These are phyloP conservation scores for Pseudozyma sp. DNA, from an alignment of 1,284 basidiomycete species.

Conservation along the genomic window DNA sequence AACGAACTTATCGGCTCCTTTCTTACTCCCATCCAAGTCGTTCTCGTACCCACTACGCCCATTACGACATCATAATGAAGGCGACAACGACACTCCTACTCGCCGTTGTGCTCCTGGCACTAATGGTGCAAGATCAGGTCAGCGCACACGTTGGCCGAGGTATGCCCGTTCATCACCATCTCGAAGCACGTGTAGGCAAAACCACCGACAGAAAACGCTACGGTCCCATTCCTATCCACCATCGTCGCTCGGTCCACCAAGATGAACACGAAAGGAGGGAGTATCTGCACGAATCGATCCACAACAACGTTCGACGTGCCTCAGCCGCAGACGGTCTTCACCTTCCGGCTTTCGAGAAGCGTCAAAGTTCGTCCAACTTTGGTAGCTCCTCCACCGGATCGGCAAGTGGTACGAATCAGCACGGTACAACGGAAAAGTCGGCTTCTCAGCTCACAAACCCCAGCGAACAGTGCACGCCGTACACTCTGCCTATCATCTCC, in stretches of 20 bases:
- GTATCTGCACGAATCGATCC: constrained; percentile 16
- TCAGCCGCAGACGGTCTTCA: not conserved
- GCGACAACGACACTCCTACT: not conserved
- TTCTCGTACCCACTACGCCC: too few relatives aligned
- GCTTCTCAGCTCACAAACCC: constrained; percentile 24
- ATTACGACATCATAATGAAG: constrained; percentile 7
- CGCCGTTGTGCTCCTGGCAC: constrained; percentile 11
- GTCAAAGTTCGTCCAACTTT: not conserved
- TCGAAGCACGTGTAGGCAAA: constrained; percentile 6
- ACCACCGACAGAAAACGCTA: constrained; percentile 6
- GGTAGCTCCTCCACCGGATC: not conserved
- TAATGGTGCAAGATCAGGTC: constrained; percentile 9
- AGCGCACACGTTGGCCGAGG: constrained; percentile 14
- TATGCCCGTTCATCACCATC: constrained; percentile 14
- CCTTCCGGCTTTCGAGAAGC: not conserved
- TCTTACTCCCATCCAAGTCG: too few relatives aligned
- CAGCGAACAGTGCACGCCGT: constrained; percentile 38
- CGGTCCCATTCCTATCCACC: not conserved
- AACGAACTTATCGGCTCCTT: too few relatives aligned
- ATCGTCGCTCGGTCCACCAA: constrained; percentile 10
- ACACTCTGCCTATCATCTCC: constrained; percentile 37
- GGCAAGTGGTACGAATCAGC: not conserved
- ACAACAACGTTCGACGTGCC: constrained; percentile 15
- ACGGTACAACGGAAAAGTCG: constrained; percentile 30
- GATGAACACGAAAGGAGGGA: not conserved